Conservation (phyloP, 306 rosid species). For the Mimosa bimucronata region DNA sequence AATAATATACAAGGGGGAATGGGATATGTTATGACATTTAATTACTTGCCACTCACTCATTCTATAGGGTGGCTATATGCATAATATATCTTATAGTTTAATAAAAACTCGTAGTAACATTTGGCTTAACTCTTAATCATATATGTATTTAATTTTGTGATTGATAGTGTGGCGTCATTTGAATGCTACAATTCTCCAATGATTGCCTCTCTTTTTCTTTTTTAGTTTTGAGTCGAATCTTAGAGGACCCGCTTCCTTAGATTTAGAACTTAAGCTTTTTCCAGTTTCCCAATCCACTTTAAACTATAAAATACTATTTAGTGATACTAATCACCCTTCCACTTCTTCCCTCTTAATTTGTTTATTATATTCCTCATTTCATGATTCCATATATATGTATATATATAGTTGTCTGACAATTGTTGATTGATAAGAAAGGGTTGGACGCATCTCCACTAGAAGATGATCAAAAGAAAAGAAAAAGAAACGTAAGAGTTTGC, state of each 20-base stretch:
- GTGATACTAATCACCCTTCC: constrained; percentile 58
- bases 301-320: constrained; percentile 31
- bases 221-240: constrained; percentile 41
- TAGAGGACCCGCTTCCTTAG: constrained; percentile 56
- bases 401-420: constrained; percentile 32
- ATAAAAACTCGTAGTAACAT: constrained; percentile 7
- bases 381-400: constrained; percentile 28
- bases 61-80: constrained; percentile 38
- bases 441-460: constrained; percentile 44
- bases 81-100: neutral
- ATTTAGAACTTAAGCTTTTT: constrained; percentile 51
- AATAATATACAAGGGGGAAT: neutral
- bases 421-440: constrained; percentile 42
- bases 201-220: constrained; percentile 59
- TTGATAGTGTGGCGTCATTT: constrained; percentile 44
- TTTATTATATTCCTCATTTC: constrained; percentile 16
- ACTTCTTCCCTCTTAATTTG: constrained; percentile 28
- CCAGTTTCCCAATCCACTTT: constrained; percentile 35
- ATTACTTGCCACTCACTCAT: constrained; percentile 50
- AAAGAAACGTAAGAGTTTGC: constrained; percentile 11
- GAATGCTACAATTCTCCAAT: constrained; percentile 58
- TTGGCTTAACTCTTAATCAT: neutral
- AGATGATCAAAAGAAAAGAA: constrained; percentile 23
- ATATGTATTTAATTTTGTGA: neutral
- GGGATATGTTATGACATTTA: neutral